Base-by-base conservation (phyloP, 495 filamentous ascomycete genomes). In the Aspergillus biplanus region DNA sequence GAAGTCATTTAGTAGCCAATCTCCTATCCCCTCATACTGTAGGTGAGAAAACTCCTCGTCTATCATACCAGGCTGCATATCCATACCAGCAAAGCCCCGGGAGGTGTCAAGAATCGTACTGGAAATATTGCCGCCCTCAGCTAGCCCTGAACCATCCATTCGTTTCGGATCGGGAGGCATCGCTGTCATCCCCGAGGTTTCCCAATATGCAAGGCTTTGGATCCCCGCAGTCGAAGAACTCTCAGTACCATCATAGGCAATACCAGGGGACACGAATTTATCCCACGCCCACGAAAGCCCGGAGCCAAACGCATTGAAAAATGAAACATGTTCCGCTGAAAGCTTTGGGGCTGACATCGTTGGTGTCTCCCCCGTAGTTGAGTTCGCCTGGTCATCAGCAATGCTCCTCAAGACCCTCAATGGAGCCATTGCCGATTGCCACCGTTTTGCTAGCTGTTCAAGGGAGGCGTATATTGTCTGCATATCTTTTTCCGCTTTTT, bases 391-490 rank as follows among this genome's bases (percentile, higher is more conserved):
- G 8, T 57, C 37, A 13, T 39, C 37, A 39, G 37, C 66, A 49
- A 71, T 67, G 47, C 69, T 71, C 46, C 61, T 62, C 42, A 71
- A 33, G 13, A 67, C 69, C n/a, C 64, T 57, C 1, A 66, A 59
- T 13, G 66, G 66, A 6, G 63, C 69, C 61, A 64, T 71, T 9
- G 66, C 69, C 8, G 69, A 71, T 18, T 66, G 68, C 69, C 69
- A 71, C 18, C 67, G 66, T 47, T 61, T 66, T 18, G 69, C 44
- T 18, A 71, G 66, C 21, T 69, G 66, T 15, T 71, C 69, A 3
- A 71, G 62, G 6, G 69, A 66, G 33, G 68, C 13, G 47, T 69
- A 71, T 13, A 69, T 71, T 1, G 56, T 67, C 42, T 67, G 54
- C 33, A 71, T 16, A 12, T 57, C 64, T 16, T 27, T 33, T n/a